phyloP scores from a whole-genome alignment of 1,284 basidiomycete species.

The Microbotryomycetes sp. region DNA sequence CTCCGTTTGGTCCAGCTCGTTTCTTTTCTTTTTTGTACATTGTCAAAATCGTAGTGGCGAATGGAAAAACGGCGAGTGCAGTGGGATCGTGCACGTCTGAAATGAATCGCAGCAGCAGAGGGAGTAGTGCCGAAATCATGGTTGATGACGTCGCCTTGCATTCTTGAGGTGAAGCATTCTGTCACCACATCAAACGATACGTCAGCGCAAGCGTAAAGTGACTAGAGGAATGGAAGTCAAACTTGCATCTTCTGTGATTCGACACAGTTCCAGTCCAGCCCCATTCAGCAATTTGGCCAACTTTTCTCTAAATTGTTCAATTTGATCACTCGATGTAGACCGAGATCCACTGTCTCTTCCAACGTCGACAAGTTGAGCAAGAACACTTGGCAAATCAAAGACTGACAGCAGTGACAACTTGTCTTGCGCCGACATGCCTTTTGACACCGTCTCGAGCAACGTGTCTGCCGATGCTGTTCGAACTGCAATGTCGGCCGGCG shows the following conservation, averaged over 20 bases:
- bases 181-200: slow-evolving; percentile 16
- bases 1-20: slow-evolving; percentile 47
- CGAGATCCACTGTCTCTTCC: slow-evolving; percentile 65
- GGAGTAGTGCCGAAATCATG: slow-evolving; percentile 64
- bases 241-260: slow-evolving; percentile 70
- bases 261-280: slow-evolving; percentile 75
- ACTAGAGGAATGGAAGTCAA: slow-evolving; percentile 9
- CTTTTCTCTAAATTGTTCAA: slow-evolving; percentile 81
- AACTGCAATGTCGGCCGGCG: slow-evolving; percentile 54
- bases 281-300: slow-evolving; percentile 79
- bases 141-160: slow-evolving; percentile 62
- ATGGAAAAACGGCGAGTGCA: slow-evolving; percentile 67
- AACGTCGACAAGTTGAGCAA: slow-evolving; percentile 69
- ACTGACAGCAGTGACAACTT: slow-evolving; percentile 87
- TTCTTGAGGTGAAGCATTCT: slow-evolving; percentile 60
- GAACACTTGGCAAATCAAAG: slow-evolving; percentile 71
- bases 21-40: slow-evolving; percentile 71
- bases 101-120: slow-evolving; percentile 80
- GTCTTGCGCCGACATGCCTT: slow-evolving; percentile 87
- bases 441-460: slow-evolving; percentile 73
- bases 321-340: slow-evolving; percentile 47
- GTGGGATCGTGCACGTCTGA: slow-evolving; percentile 83
- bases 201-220: neutral
- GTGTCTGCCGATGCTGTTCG: slow-evolving; percentile 76
- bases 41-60: slow-evolving; percentile 66